Evolutionary conservation across 768 basidiomycete species (phyloP), one percentile per base, ranked within the genome.

Genomic region (Infundibulicybe gibba): DNA sequence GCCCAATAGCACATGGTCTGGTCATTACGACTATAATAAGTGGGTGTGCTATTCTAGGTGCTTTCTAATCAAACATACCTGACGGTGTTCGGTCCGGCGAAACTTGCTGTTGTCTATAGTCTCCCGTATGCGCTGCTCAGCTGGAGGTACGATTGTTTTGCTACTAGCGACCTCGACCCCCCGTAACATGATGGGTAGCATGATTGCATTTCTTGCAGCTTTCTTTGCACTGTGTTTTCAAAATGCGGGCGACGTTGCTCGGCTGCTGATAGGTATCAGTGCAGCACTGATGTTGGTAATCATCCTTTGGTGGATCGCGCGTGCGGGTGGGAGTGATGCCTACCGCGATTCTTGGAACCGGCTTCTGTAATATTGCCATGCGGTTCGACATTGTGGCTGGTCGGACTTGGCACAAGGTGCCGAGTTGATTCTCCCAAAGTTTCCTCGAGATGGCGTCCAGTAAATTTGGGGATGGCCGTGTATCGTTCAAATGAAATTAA

Each of bases 101-200:
- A 15, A 14, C 47, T 48, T 35, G 41, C 47, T 15, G 21, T 48
- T 8, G 41, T 51, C 39, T 51, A 40, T 31, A 47, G 45, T 32
- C n/a, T 51, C 6, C 49, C 49, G 17, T 51, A 51, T 31, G 46
- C 47, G n/a, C 34, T 44, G 4, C 37, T 45, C 21, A 48, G 47
- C 41, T 48, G 47, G 47, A 41, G 47, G 47, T 49, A 33, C 12
- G 44, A 17, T 11, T 14, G 30, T 31, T 3, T 21, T 15, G 8
- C 41, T 43, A 14, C n/a, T 5, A 19, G 16, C 8, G 6, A 11
- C 32, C 19, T 19, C 16, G 3, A 14, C 16, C 14, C 11, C 15
- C 42, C n/a, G 3, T 38, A 10, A 19, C 17, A n/a, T 38, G 14
- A 6, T 19, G n/a, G n/a, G n/a, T 44, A 46, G 49, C 9, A 48